These are phyloP conservation scores for Trypanosoma avium DNA, from an alignment of 208 protist genomes.

Conservation along the genomic window DNA sequence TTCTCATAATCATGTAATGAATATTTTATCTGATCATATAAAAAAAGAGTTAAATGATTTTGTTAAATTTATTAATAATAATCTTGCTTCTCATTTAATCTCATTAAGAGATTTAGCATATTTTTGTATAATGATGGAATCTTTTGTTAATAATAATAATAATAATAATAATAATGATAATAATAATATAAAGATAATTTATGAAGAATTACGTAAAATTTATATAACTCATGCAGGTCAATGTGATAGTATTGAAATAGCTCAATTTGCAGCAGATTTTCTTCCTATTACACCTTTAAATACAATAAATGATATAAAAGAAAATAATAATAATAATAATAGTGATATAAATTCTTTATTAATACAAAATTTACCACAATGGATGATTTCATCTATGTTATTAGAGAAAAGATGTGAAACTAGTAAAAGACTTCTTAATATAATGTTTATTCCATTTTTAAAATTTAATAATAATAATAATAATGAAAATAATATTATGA, in stretches of 20 bases:
- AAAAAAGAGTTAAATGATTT: not conserved
- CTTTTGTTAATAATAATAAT: not conserved
- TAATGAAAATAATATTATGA: not conserved
- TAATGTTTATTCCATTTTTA: constrained; percentile 23
- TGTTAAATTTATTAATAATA: not conserved
- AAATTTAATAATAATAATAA: not conserved
- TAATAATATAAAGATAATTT: too few species aligned
- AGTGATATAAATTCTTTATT: not conserved
- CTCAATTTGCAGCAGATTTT: constrained; percentile 13
- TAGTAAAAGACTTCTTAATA: constrained; percentile 6
- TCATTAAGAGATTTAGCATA: constrained; percentile 9
- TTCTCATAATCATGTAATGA: constrained; percentile 6
- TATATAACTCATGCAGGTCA: not conserved
- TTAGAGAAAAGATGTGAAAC: constrained; percentile 6
- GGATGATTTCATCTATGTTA: constrained; percentile 24
- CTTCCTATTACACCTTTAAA: not conserved
- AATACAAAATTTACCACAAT: not conserved
- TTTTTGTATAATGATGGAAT: constrained; percentile 20
- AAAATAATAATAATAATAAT: not conserved
- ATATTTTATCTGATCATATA: not conserved
- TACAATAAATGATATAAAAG: not conserved
- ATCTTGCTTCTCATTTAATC: not conserved
- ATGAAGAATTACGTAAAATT: not conserved
- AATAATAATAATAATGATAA: not conserved
- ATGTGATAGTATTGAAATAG: constrained; percentile 26